Base-by-base conservation (phyloP, 2,329 filamentous ascomycete genomes). In the Talaromyces sp. region DNA sequence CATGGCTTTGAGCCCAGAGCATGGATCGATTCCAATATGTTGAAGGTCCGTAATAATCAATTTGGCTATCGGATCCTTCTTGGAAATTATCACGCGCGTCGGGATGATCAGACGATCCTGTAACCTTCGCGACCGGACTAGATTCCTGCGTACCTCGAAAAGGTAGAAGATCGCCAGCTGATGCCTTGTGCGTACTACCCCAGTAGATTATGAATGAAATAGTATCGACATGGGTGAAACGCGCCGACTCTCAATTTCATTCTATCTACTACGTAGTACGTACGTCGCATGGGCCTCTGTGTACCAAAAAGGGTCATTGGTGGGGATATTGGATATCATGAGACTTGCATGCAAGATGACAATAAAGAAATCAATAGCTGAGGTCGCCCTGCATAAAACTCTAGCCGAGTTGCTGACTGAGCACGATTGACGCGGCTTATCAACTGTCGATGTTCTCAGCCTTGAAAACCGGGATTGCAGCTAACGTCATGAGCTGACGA, bases 401-500 rank as follows among this genome's bases (percentile, higher is more conserved):
- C 18, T 7, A 12, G 2, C 4, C 4, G 6, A 11, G 39, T 28
- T 25, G 8, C 5, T n/a, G 28, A 33, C 11, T 18, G 16, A 18
- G 48, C 28, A 18, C 28, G 28, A 35, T 23, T 31, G 8, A 33
- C 35, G 23, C 48, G 4, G 48, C 28, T 12, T 6, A 33, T 33
- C n/a, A 54, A 9, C 28, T 54, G 8, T 54, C 12, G 11, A 21
- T 35, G 9, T 21, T 35, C 28, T 16, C 50, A 54, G 50, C 50
- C 31, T 54, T 54, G 28, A n/a, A 16, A 4, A 37, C 37, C 11
- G 50, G n/a, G 37, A 52, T 14, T 37, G n/a, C 11, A 31, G 48
- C 12, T 31, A 37, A 50, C 57, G 57, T 59, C 57, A 59, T 59
- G 23, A n/a, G 42, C 42, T 50, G 42, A 59, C 57, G 42, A 59